A percentile compares a stretch with the other conserved stretches of the same genome.
These are phyloP conservation scores for Trifolium repens DNA, from an alignment of 306 rosid species.

Conservation along the genomic window DNA sequence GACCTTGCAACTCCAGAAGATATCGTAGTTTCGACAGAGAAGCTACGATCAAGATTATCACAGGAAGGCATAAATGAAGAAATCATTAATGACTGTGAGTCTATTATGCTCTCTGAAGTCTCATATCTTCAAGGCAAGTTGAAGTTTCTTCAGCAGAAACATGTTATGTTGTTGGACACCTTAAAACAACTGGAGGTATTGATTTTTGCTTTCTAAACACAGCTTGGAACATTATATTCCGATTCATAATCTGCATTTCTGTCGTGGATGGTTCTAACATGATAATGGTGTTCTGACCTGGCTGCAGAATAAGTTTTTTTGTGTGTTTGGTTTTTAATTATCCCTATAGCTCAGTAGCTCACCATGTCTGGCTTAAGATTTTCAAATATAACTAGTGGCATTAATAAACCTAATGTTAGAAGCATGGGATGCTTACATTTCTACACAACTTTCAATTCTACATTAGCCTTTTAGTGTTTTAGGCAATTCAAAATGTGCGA, in stretches of 20 bases:
- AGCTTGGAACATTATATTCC: slow-evolving; percentile 10
- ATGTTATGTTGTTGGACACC: slow-evolving; percentile 75
- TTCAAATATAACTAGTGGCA: not conserved
- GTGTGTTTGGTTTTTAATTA: slow-evolving; percentile 19
- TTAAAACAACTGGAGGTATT: slow-evolving; percentile 91
- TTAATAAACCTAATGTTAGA: slow-evolving; percentile 23
- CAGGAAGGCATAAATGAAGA: slow-evolving; percentile 82
- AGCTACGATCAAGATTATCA: slow-evolving; percentile 69
- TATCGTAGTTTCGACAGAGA: slow-evolving; percentile 88
- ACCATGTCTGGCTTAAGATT: slow-evolving; percentile 30
- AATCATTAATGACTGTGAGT: slow-evolving; percentile 80
- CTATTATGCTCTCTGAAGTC: slow-evolving; percentile 85
- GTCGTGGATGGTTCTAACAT: slow-evolving; percentile 23
- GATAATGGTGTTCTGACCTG: slow-evolving; percentile 19
- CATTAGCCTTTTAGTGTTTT: slow-evolving; percentile 25
- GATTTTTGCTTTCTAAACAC: slow-evolving; percentile 27
- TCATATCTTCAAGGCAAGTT: slow-evolving; percentile 80
- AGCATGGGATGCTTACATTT: slow-evolving; percentile 26
- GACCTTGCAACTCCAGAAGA: slow-evolving; percentile 82
- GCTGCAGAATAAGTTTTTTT: slow-evolving; percentile 11
- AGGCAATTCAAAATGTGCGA: slow-evolving; percentile 9
- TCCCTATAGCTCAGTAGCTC: slow-evolving; percentile 7
- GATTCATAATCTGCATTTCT: slow-evolving; percentile 25
- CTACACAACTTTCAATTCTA: slow-evolving; percentile 18
- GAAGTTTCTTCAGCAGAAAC: slow-evolving; percentile 82